These are phyloP conservation scores for Salix udensis DNA, from an alignment of 345 rosid species.

Conservation along the genomic window DNA sequence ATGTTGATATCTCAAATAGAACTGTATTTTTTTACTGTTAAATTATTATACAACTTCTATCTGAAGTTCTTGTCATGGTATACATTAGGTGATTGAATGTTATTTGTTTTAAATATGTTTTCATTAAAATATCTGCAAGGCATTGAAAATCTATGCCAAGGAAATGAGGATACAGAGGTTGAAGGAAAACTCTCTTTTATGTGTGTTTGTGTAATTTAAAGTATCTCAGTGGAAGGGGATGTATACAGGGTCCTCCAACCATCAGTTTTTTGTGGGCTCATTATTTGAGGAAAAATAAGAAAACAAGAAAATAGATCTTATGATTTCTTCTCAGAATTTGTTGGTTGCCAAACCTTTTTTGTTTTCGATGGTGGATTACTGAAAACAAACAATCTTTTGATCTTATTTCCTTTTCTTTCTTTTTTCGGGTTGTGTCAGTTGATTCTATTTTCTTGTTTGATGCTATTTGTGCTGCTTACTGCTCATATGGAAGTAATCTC, in stretches of 20 bases:
- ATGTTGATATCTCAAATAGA: constrained; percentile 10
- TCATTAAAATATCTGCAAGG: background rate
- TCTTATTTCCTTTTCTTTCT: background rate
- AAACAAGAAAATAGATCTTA: background rate
- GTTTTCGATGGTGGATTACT: background rate
- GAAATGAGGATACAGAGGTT: background rate
- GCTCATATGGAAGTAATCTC: constrained; percentile 11
- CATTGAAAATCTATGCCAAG: background rate
- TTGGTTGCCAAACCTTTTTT: background rate
- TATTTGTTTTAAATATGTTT: background rate
- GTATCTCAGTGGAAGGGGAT: background rate
- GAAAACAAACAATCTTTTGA: background rate
- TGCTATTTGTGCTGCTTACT: background rate
- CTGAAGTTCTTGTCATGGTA: background rate
- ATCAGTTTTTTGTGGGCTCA: background rate
- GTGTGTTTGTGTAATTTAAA: background rate
- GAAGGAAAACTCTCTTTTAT: background rate
- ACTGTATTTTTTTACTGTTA: background rate
- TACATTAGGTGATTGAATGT: background rate
- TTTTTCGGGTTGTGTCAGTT: background rate
- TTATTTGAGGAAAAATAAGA: background rate
- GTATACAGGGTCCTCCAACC: background rate
- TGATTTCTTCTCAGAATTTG: background rate
- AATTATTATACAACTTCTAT: background rate
- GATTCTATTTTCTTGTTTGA: background rate